phyloP scores from a whole-genome alignment of 116 monocot species.

The Papilionanthe hybrid region DNA sequence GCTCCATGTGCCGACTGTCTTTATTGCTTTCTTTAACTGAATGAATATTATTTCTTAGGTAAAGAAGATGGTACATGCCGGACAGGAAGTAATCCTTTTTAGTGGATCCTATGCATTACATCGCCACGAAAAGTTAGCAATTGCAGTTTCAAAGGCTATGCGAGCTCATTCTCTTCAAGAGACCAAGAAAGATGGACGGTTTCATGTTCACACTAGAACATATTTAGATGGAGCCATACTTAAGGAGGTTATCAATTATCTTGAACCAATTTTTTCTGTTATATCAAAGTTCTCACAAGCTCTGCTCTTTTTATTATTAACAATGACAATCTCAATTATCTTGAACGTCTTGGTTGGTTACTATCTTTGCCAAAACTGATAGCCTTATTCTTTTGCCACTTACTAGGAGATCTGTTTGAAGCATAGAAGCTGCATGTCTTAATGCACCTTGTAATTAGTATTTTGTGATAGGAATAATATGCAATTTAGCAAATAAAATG shows the following conservation, averaged over 20 bases:
- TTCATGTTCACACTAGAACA: conserved; percentile 88
- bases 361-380: background rate
- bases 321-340: background rate
- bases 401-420: background rate
- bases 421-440: background rate
- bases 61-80: conserved; percentile 81
- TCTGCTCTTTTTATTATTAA: background rate
- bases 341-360: background rate
- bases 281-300: background rate
- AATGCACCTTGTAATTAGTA: background rate
- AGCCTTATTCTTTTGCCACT: background rate
- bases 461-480: conserved; percentile 1
- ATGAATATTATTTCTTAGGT: conserved; percentile 37
- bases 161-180: conserved; percentile 91
- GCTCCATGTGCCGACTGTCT: background rate
- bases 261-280: background rate
- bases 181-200: conserved; percentile 90
- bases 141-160: conserved; percentile 94
- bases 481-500: background rate
- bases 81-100: conserved; percentile 76
- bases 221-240: conserved; percentile 96
- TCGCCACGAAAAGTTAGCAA: conserved; percentile 88
- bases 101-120: conserved; percentile 94
- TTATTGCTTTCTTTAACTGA: background rate
- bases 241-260: conserved; percentile 54